A percentile compares a stretch with the other conserved stretches of the same genome.
These are phyloP conservation scores for Penicillium bialowiezense DNA, from an alignment of 495 filamentous ascomycete species.

Conservation along the genomic window DNA sequence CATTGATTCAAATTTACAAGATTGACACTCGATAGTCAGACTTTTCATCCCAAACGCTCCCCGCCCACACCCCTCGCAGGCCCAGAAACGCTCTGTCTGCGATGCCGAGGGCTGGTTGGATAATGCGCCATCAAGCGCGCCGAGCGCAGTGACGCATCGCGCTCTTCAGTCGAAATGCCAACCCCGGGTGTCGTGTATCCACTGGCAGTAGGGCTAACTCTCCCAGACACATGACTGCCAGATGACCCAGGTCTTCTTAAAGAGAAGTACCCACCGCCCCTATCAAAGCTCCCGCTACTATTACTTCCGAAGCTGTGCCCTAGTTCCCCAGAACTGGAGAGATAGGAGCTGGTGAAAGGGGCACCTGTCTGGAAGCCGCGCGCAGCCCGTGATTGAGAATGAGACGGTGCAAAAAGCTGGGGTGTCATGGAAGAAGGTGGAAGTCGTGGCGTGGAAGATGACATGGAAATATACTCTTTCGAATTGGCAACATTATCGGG, in stretches of 20 bases:
- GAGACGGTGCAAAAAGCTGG: conserved; percentile 15
- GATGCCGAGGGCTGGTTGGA: conserved; percentile 26
- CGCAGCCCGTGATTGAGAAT: conserved; percentile 4
- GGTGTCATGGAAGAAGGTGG: conserved; percentile 23
- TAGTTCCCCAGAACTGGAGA: conserved; percentile 3
- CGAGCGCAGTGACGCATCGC: conserved; percentile 14
- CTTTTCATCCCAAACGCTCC: neutral
- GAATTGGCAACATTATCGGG: conserved; percentile 15
- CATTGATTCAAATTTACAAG: too few species aligned
- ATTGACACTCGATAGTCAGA: too few species aligned
- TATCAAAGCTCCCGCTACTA: conserved; percentile 1
- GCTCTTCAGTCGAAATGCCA: conserved; percentile 26
- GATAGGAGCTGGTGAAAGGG: neutral
- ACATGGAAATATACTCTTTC: conserved; percentile 7
- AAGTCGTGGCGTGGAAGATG: conserved; percentile 11
- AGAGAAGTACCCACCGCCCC: conserved; percentile 30
- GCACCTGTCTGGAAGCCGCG: conserved; percentile 5
- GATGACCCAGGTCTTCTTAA: conserved; percentile 12
- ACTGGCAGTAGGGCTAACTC: conserved; percentile 20
- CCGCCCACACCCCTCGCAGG: conserved; percentile 11
- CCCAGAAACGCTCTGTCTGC: conserved; percentile 29
- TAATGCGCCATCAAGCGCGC: conserved; percentile 28
- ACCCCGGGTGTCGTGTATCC: conserved; percentile 20
- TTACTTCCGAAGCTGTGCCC: conserved; percentile 1
- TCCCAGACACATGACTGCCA: conserved; percentile 8